Evolutionary conservation across 192 early-diverging fungal species (phyloP), one percentile per base, ranked within the genome.

Genomic region (Coemansia sp.): DNA sequence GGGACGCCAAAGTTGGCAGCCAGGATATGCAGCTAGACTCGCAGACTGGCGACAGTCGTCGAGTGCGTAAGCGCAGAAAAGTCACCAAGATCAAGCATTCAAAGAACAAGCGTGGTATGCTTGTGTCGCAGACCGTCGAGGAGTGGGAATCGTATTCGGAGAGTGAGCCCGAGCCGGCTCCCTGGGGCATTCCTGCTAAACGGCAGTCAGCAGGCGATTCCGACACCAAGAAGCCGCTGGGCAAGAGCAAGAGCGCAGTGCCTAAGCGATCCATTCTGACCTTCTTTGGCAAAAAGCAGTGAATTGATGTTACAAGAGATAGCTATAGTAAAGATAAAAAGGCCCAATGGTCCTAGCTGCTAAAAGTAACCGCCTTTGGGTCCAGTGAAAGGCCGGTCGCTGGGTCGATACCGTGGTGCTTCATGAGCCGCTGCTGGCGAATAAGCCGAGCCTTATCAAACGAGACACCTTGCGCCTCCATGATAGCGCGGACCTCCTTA

Each of bases 381-480:
- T 82, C 79, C 39, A 76, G 62, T 57, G 79, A 65, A 68, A 82
- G 53, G 6, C 79, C 79, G 2, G 79, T 82, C 14, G 48, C 51
- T 18, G 79, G 79, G 60, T 82, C 79, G 36, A 82, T 82, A 5
- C 62, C 63, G 46, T 82, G 73, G 37, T 59, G 64, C 20, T 66
- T 21, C 79, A 82, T 82, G 10, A 77, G 63, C 42, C 61, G 70
- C 62, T 77, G 74, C 59, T 77, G 73, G 34, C 74, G 67, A 7
- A 82, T 82, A 48, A 82, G 68, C 60, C 79, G 70, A 3, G 79
- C 79, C 65, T 73, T 76, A 65, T 82, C 79, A 46, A 82, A 82
- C 39, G 79, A 74, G n/a, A 76, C 73, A 24, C 64, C 62, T 9
- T 63, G 70, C 37, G 62, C 24, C 53, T 73, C 74, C 79, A 82